These are phyloP conservation scores for Curvularia spicifera DNA, from an alignment of 2,329 filamentous ascomycete species.

Conservation along the genomic window DNA sequence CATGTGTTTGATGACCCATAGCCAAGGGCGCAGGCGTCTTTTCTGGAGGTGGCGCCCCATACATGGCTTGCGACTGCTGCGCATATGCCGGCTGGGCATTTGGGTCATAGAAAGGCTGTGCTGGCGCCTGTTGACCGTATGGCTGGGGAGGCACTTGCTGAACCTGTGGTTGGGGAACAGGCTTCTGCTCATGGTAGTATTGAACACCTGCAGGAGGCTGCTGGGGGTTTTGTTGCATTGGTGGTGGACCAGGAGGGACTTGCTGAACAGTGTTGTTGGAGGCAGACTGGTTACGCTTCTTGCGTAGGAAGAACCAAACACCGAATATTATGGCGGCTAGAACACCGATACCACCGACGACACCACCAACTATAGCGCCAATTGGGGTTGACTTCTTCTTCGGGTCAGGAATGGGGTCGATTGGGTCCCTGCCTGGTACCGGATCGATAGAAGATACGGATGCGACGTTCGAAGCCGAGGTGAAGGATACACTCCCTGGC, in stretches of 20 bases:
- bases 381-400: conserved; percentile 15
- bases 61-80: conserved; percentile 5
- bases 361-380: conserved; percentile 30
- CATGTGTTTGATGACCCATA: conserved; percentile 2
- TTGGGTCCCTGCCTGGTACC: background rate
- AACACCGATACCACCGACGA: conserved; percentile 26
- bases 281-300: conserved; percentile 12
- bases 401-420: no score
- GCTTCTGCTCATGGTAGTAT: conserved; percentile 17
- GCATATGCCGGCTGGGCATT: conserved; percentile 13
- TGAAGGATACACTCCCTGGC: conserved; percentile 4
- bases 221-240: background rate
- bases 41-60: conserved; percentile 10
- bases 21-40: conserved; percentile 12
- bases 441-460: background rate
- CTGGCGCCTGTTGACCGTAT: conserved; percentile 3
- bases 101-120: conserved; percentile 14
- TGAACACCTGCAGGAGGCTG: conserved; percentile 7
- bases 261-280: conserved; percentile 2
- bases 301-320: conserved; percentile 21
- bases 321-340: conserved; percentile 20
- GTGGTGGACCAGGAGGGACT: background rate
- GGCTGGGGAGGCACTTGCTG: conserved; percentile 15
- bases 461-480: background rate
- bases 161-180: conserved; percentile 9